Conservation (phyloP, 1,284 basidiomycete genomes). For the Schizopora paradoxa region DNA sequence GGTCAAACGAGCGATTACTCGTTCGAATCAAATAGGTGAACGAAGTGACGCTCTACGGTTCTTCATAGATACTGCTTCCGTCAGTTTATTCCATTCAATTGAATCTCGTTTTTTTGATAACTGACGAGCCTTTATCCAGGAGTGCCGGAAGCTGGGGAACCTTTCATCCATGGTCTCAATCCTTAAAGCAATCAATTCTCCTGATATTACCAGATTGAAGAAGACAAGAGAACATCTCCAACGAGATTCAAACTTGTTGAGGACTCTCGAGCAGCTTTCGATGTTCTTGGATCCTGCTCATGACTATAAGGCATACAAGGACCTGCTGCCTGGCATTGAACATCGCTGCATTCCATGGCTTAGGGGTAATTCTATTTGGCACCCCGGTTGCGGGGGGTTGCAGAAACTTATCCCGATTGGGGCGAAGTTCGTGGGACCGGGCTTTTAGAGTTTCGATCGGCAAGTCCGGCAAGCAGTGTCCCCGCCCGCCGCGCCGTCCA, state of each 20-base stretch:
- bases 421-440: too few species aligned
- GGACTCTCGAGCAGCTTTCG: slow-evolving; percentile 30
- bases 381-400: not conserved
- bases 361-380: slow-evolving; percentile 25
- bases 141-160: slow-evolving; percentile 38
- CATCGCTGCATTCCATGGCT: slow-evolving; percentile 36
- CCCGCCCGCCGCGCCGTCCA: too few species aligned
- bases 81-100: slow-evolving; percentile 18
- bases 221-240: slow-evolving; percentile 32
- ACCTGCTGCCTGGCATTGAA: slow-evolving; percentile 27
- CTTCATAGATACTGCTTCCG: slow-evolving; percentile 37
- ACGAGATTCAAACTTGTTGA: slow-evolving; percentile 26
- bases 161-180: slow-evolving; percentile 40
- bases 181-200: slow-evolving; percentile 36
- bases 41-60: slow-evolving; percentile 36
- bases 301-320: slow-evolving; percentile 35
- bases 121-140: slow-evolving; percentile 29
- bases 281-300: slow-evolving; percentile 30
- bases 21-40: slow-evolving; percentile 31
- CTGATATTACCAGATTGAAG: slow-evolving; percentile 31
- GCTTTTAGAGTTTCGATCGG: too few species aligned
- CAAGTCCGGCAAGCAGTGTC: too few species aligned
- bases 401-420: slow-evolving; percentile 1
- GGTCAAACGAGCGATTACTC: slow-evolving; percentile 38
- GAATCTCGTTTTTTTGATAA: not conserved